Evolutionary conservation across 768 basidiomycete species (phyloP).

Genomic region (Hebeloma cylindrosporum): DNA sequence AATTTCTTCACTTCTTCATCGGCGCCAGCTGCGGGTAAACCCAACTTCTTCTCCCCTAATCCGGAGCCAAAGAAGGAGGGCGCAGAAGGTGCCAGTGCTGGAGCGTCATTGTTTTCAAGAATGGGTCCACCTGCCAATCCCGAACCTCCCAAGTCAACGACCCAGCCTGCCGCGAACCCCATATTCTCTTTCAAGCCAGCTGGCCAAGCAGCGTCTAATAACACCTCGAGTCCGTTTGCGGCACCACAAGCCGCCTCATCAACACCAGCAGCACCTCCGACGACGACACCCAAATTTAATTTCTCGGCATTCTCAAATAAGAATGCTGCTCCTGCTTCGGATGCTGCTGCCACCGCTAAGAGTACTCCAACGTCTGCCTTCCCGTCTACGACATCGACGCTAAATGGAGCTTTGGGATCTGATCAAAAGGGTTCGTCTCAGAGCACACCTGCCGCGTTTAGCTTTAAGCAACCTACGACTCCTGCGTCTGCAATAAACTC

Average conservation of each 20-base stretch:
- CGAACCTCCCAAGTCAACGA: conserved; percentile 13
- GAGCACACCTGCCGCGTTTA: neutral
- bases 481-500: conserved; percentile 13
- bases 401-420: conserved; percentile 20
- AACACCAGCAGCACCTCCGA: no score
- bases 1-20: neutral
- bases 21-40: conserved; percentile 4
- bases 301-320: no score
- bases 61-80: conserved; percentile 1
- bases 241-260: no score
- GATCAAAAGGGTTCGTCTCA: neutral
- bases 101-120: conserved; percentile 10
- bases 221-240: no score
- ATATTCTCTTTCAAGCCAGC: no score
- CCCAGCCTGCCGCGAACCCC: no score
- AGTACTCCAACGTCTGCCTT: neutral
- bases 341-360: conserved; percentile 2
- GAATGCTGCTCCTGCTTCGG: neutral
- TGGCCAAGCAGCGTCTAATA: no score
- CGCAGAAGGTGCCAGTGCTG: neutral
- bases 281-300: conserved; percentile 15
- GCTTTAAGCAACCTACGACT: neutral
- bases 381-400: no score
- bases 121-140: conserved; percentile 8
- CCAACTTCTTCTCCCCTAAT: conserved; percentile 5